Evolutionary conservation across 164 flowering plant species (phyloP).

Genomic region (Dillenia suffruticosa): DNA sequence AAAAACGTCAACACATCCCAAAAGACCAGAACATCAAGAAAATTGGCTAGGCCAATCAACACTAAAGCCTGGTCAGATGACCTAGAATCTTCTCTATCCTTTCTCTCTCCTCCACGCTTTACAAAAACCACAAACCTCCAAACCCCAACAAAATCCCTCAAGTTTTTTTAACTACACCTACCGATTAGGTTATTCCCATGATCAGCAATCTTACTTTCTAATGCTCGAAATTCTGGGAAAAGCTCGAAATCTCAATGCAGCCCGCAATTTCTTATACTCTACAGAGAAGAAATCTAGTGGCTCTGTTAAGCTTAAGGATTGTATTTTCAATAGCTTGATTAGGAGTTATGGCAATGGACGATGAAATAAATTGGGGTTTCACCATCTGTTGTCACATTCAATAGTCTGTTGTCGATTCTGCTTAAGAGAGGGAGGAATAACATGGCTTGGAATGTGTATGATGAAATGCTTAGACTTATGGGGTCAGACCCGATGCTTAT

Average conservation of each 20-base stretch:
- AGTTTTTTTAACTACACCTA: constrained; percentile 45
- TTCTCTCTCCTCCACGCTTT: constrained; percentile 25
- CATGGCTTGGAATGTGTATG: constrained; percentile 38
- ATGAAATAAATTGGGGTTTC: constrained; percentile 45
- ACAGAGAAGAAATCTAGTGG: constrained; percentile 38
- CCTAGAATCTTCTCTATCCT: constrained; percentile 37
- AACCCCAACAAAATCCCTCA: constrained; percentile 36
- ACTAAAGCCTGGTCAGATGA: constrained; percentile 26
- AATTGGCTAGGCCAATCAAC: constrained; percentile 33
- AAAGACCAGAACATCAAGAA: constrained; percentile 20
- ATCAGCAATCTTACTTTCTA: constrained; percentile 31
- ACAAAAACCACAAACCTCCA: constrained; percentile 38
- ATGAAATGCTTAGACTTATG: constrained; percentile 57
- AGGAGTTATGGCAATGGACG: constrained; percentile 34
- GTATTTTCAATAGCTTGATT: constrained; percentile 49
- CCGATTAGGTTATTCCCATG: constrained; percentile 28
- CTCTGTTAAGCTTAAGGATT: constrained; percentile 28
- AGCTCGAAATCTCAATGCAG: constrained; percentile 35
- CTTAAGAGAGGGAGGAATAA: constrained; percentile 42
- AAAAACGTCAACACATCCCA: constrained; percentile 2
- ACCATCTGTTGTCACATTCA: constrained; percentile 47
- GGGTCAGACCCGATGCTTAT: constrained; percentile 44
- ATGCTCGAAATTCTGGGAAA: constrained; percentile 47
- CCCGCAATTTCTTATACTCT: constrained; percentile 44
- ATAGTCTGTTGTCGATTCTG: constrained; percentile 40